Base-by-base conservation (phyloP, 1,284 basidiomycete species). In the Pulchroboletus neoregius region DNA sequence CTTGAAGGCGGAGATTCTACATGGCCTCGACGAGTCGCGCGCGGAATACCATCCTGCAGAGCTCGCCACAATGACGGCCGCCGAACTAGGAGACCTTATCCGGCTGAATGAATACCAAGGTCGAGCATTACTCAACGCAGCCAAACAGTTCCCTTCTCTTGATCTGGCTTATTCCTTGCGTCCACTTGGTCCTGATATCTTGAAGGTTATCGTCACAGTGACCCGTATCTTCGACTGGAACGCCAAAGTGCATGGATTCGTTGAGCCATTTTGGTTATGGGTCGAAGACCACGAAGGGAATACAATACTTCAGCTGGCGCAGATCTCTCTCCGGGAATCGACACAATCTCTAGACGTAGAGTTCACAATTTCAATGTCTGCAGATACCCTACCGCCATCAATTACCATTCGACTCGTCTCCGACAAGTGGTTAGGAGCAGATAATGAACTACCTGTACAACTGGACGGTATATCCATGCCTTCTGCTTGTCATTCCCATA, bases 261-360 rank as follows among this genome's bases (percentile, higher is more conserved):
- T 75, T 0, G 92, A 99, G 66, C 87, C 92, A 1, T 97, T 99
- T 70, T 96, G 93, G 82, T 69, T 99, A 39, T 99, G 96, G 95
- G 73, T 97, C 6, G 94, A 99, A 69, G 92, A 95, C 59, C 76
- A 87, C 27, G 78, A 88, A 36, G 87, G 84, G 8, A 59, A 78
- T 15, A 78, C 80, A 32, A 96, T 99, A 57, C 75, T 95, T n/a
- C 91, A 96, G 61, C 78, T 89, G 54, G 73, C 84, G 1, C 83
- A 85, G 58, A 68, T 94, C 26, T 62, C 84, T 20, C 78, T 96
- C 54, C 81, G 86, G 31, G 79, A 81, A 53, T 73, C 75, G n/a
- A 87, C 82, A 24, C 61, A 75, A 13, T 36, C 61, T 12, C 51
- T 91, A 33, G 74, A 84, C 43, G 68, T 87, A n/a, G 84, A 92